Evolutionary conservation across 2,329 filamentous ascomycete species (phyloP), one percentile per base, ranked within the genome.

Genomic region (Talaromyces sp.): DNA sequence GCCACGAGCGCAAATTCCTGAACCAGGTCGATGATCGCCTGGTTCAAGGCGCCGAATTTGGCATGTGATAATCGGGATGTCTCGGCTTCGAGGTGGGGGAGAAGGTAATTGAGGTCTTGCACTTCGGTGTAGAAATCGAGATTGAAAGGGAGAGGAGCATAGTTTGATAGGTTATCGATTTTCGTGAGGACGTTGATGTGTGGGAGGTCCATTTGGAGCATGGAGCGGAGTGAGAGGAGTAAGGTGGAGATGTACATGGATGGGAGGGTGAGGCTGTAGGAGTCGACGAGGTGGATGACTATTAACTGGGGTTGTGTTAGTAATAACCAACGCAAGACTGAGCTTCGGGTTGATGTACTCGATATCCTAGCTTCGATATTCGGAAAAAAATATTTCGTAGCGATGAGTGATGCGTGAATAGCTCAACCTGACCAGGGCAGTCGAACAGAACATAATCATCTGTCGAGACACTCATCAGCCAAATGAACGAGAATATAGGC

Each of bases 51-150:
- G 53, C 86, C 82, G 69, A 95, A 97, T 69, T 96, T 97, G 19
- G 84, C 80, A 64, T 84, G 86, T 6, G 82, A 81, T 70, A 88
- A 75, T 5, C 80, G 82, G 0, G 89, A 85, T 1, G 88, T 87
- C 72, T 99, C 94, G 22, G 84, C 81, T 66, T 91, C 86, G 41
- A 99, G 84, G 60, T 87, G 81, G 1, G 91, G 91, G 0, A 94
- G 82, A 11, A 99, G 81, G 65, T 96, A 91, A 21, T 84, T 84
- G 3, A 99, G 82, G 67, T 97, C 91, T 73, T 99, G 92, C 7
- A 97, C 93, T 73, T 99, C 93, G 61, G 94, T 97, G 73, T 97
- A 99, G 74, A 88, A 99, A 64, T 97, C 92, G 60, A 99, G 85
- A 67, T 96, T 96, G 79, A 99, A 97, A 0, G 92, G 91, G 0